Percentiles rank a stretch among this genome's conserved stretches.
phyloP scores from a whole-genome alignment of 2,329 filamentous ascomycete genomes.

The Xylaria sp. region DNA sequence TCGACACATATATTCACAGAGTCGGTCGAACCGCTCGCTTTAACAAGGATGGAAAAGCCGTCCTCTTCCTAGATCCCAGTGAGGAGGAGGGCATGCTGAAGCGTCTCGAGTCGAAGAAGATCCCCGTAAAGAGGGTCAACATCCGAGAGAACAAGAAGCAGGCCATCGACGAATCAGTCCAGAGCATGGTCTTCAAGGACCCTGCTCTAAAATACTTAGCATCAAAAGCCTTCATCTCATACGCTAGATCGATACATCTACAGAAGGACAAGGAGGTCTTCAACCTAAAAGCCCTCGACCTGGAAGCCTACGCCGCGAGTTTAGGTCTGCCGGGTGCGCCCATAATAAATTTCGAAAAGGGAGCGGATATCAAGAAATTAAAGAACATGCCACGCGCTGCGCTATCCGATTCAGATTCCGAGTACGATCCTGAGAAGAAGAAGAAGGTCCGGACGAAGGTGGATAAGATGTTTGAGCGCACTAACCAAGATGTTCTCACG shows the following conservation, averaged over 20 bases:
- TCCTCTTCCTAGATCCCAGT: slow-evolving; percentile 85
- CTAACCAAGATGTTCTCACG: slow-evolving; percentile 93
- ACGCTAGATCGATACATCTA: slow-evolving; percentile 76
- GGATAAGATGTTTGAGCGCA: slow-evolving; percentile 95
- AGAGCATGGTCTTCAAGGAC: slow-evolving; percentile 94
- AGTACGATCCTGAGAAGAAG: slow-evolving; percentile 51
- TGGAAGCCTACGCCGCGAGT: slow-evolving; percentile 81
- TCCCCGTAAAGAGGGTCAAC: slow-evolving; percentile 81
- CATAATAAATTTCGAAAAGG: slow-evolving; percentile 88
- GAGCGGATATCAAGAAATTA: slow-evolving; percentile 75
- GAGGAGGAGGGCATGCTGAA: slow-evolving; percentile 91
- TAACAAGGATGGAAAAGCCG: slow-evolving; percentile 78
- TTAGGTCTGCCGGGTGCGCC: slow-evolving; percentile 86
- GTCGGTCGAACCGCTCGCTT: slow-evolving; percentile 43
- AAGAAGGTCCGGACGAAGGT: slow-evolving; percentile 83
- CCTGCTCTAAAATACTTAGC: slow-evolving; percentile 90
- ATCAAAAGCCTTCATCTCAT: slow-evolving; percentile 92
- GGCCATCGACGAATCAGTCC: slow-evolving; percentile 76
- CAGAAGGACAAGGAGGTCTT: slow-evolving; percentile 88
- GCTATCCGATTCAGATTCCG: slow-evolving; percentile 57
- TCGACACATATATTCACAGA: slow-evolving; percentile 89
- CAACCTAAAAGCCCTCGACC: slow-evolving; percentile 71
- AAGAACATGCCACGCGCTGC: slow-evolving; percentile 78
- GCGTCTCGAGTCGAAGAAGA: slow-evolving; percentile 79
- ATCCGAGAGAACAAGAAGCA: slow-evolving; percentile 85